Percentiles rank a stretch among this genome's conserved stretches.
Conservation (phyloP, 306 rosid genomes). For the Ochetophila trinervis region DNA sequence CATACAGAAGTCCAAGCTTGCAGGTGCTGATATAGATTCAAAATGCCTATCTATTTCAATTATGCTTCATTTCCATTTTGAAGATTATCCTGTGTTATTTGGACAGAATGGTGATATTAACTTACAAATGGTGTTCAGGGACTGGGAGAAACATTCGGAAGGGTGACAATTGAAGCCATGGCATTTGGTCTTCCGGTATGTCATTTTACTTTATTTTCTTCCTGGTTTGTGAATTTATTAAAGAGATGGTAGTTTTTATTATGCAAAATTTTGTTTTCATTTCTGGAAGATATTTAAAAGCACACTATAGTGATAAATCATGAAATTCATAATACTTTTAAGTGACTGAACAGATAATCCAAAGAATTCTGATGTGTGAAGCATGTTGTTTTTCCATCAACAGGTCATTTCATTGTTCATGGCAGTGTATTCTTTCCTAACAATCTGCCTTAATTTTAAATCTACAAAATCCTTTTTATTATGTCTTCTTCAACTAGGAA, state of each 20-base stretch:
- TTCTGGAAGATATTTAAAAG: no score
- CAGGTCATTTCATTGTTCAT: no score
- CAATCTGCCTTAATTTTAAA: no score
- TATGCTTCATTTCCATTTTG: not conserved
- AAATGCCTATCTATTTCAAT: not conserved
- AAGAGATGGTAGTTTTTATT: not conserved
- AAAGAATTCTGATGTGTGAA: no score
- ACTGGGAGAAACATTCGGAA: slow-evolving; percentile 89
- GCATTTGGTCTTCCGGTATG: slow-evolving; percentile 96
- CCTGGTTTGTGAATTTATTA: not conserved
- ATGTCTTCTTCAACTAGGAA: no score
- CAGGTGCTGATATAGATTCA: not conserved
- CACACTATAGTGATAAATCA: no score
- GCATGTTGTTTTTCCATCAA: no score
- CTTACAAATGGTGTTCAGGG: slow-evolving; percentile 53
- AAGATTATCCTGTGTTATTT: slow-evolving; percentile 7
- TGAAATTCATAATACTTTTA: no score
- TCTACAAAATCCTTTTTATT: no score
- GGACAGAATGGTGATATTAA: slow-evolving; percentile 15
- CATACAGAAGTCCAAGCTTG: no score
- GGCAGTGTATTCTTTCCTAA: no score
- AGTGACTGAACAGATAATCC: no score
- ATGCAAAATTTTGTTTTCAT: not conserved
- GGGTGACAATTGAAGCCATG: slow-evolving; percentile 96
- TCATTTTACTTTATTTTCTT: slow-evolving; percentile 16